Evolutionary conservation across 2,329 filamentous ascomycete species (phyloP).

Genomic region (Paraphaeosphaeria sporulosa): DNA sequence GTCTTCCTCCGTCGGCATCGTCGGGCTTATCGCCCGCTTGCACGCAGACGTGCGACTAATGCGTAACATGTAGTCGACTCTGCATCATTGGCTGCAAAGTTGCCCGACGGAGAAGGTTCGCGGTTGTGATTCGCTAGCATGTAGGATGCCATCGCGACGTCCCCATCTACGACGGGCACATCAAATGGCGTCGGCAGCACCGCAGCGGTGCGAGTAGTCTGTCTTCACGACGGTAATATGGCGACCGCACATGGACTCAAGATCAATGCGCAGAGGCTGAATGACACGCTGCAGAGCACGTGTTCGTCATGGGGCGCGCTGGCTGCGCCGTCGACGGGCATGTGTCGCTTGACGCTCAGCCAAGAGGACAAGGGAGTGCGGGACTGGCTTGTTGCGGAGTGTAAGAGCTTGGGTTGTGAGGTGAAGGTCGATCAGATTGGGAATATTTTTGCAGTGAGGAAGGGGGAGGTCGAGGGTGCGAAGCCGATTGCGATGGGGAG

Average conservation of each 20-base stretch:
- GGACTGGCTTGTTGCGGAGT: slow-evolving; percentile 41
- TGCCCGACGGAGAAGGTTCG: slow-evolving; percentile 16
- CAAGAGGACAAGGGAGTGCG: slow-evolving; percentile 37
- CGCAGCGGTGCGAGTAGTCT: neutral
- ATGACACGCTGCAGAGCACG: slow-evolving; percentile 33
- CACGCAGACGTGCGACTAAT: neutral
- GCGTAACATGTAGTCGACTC: slow-evolving; percentile 24
- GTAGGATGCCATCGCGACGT: too few relatives aligned
- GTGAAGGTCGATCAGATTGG: slow-evolving; percentile 47
- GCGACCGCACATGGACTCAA: slow-evolving; percentile 4
- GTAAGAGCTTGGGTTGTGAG: slow-evolving; percentile 36
- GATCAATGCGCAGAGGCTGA: slow-evolving; percentile 36
- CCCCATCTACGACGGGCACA: neutral
- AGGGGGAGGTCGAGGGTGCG: slow-evolving; percentile 54
- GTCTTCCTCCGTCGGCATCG: slow-evolving; percentile 18
- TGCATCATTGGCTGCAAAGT: slow-evolving; percentile 20
- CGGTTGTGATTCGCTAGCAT: slow-evolving; percentile 10
- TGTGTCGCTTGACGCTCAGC: slow-evolving; percentile 72
- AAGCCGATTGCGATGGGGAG: slow-evolving; percentile 50
- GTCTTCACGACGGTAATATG: slow-evolving; percentile 14
- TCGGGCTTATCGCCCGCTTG: slow-evolving; percentile 27
- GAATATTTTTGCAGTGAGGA: slow-evolving; percentile 43
- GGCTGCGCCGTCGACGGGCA: slow-evolving; percentile 62
- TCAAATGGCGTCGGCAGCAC: neutral
- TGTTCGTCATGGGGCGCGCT: slow-evolving; percentile 39